Conservation (phyloP, 441 rosid genomes). For the Hypseocharis bilobata region DNA sequence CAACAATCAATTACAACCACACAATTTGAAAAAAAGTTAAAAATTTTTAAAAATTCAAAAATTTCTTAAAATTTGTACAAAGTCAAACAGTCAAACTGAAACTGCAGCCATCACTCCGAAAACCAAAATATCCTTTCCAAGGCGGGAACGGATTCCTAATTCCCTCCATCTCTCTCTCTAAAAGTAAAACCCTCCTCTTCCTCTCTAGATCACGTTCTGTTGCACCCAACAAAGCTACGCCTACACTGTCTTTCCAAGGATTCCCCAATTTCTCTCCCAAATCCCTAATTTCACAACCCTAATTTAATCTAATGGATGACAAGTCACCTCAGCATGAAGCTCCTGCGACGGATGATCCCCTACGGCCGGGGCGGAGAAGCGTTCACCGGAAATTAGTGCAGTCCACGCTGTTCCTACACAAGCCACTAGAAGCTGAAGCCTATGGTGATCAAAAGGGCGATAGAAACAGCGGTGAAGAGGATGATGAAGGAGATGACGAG, state of each 20-base stretch:
- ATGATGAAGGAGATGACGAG: slow-evolving; percentile 31
- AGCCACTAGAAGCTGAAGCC: slow-evolving; percentile 31
- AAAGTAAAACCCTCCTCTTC: too few species aligned
- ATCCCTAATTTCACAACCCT: slow-evolving; percentile 15
- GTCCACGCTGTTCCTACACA: slow-evolving; percentile 56
- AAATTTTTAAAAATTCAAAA: too few species aligned
- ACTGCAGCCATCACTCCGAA: too few species aligned
- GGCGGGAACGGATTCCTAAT: slow-evolving; percentile 35
- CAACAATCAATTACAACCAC: too few species aligned
- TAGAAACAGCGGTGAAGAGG: slow-evolving; percentile 21
- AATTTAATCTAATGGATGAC: slow-evolving; percentile 25
- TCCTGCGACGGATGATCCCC: slow-evolving; percentile 18
- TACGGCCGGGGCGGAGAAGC: slow-evolving; percentile 28
- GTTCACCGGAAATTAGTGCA: slow-evolving; percentile 60
- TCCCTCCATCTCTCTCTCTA: slow-evolving; percentile 42
- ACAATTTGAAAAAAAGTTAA: too few species aligned
- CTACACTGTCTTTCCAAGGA: too few species aligned
- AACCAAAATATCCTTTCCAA: neutral
- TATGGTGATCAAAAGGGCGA: slow-evolving; percentile 28
- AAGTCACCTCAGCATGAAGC: slow-evolving; percentile 14
- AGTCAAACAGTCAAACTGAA: too few species aligned
- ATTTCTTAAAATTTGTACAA: too few species aligned
- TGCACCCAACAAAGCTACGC: neutral
- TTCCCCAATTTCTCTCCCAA: slow-evolving; percentile 7
- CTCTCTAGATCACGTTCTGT: slow-evolving; percentile 8